Conservation (phyloP, 306 rosid genomes). For the Dalbergia cultrata region DNA sequence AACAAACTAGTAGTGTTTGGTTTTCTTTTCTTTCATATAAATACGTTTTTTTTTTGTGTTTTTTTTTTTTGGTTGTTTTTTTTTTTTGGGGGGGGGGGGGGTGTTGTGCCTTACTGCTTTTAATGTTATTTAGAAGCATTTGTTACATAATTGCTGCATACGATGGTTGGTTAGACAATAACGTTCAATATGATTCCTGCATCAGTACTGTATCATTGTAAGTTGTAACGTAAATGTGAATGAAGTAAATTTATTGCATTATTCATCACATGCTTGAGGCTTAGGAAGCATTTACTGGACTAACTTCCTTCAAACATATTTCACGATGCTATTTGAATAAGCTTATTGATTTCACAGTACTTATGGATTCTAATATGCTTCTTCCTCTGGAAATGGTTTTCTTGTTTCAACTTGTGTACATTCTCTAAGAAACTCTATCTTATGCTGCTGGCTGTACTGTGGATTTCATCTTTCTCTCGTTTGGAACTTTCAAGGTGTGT, state of each 20-base stretch:
- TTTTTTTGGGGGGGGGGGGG: constrained; percentile 42
- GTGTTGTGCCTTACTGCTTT: background rate
- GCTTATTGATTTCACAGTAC: constrained; percentile 2
- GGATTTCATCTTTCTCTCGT: background rate
- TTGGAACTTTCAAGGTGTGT: background rate
- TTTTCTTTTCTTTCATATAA: constrained; percentile 22
- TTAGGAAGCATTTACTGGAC: constrained; percentile 6
- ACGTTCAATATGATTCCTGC: constrained; percentile 48
- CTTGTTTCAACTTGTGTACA: background rate
- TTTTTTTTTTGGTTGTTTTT: too few species aligned
- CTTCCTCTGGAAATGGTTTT: constrained; percentile 19
- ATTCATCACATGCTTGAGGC: background rate
- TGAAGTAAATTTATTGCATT: constrained; percentile 34
- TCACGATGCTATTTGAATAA: background rate
- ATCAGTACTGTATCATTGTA: constrained; percentile 34
- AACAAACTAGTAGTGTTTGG: constrained; percentile 33
- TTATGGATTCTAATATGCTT: background rate
- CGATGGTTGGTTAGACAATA: constrained; percentile 49
- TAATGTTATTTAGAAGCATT: constrained; percentile 27
- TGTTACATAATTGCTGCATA: constrained; percentile 37
- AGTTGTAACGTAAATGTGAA: constrained; percentile 39
- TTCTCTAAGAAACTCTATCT: background rate
- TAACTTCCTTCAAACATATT: constrained; percentile 7
- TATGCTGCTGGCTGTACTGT: background rate
- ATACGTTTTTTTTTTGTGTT: constrained; percentile 18